These are phyloP conservation scores for Parafenestella ontariensis DNA, from an alignment of 2,329 filamentous ascomycete genomes.

Conservation along the genomic window DNA sequence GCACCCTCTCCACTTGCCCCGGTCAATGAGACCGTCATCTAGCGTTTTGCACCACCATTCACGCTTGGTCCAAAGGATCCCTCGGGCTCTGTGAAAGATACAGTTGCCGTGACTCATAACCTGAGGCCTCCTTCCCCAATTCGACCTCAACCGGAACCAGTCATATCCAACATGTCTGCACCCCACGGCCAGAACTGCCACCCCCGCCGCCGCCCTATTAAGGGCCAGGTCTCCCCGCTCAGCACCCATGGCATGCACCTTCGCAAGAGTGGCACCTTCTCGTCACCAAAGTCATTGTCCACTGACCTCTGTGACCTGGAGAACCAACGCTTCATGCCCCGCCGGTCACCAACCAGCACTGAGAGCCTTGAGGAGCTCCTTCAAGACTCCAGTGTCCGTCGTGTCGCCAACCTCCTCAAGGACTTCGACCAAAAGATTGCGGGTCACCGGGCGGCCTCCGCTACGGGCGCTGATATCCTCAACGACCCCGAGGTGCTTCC, in stretches of 20 bases:
- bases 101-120: conserved; percentile 45
- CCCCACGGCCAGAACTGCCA: conserved; percentile 51
- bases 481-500: conserved; percentile 58
- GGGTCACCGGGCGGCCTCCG: conserved; percentile 40
- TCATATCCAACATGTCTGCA: conserved; percentile 49
- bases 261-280: conserved; percentile 59
- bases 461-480: conserved; percentile 49
- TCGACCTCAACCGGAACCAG: conserved; percentile 35
- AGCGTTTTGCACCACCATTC: conserved; percentile 24
- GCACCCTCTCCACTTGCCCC: conserved; percentile 5
- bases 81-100: conserved; percentile 32
- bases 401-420: conserved; percentile 53
- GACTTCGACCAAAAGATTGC: conserved; percentile 55
- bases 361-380: conserved; percentile 58
- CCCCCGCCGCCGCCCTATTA: conserved; percentile 56
- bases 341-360: conserved; percentile 57
- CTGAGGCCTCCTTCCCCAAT: conserved; percentile 37
- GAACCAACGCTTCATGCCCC: conserved; percentile 52
- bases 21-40: conserved; percentile 38
- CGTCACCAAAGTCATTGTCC: conserved; percentile 49
- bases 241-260: conserved; percentile 54
- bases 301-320: conserved; percentile 50
- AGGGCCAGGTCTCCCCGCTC: conserved; percentile 43
- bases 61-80: conserved; percentile 34
- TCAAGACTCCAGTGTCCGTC: conserved; percentile 54